phyloP scores from a whole-genome alignment of 768 basidiomycete genomes.

The Boletus pseudo-olivaceus region DNA sequence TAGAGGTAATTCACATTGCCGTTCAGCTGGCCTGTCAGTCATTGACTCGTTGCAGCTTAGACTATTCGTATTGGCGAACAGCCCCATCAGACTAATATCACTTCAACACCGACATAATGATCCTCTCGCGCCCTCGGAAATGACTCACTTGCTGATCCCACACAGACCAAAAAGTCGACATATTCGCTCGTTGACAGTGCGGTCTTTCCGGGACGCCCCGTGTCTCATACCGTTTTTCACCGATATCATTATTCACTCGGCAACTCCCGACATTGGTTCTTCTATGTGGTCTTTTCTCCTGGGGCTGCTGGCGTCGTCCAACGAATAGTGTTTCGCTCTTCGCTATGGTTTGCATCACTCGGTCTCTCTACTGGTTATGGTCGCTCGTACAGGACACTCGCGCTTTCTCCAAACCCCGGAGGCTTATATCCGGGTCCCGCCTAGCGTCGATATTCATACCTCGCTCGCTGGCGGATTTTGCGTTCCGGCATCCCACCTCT shows the following conservation, averaged over 20 bases:
- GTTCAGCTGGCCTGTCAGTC: background rate
- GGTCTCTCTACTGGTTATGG: constrained; percentile 35
- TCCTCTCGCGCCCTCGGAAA: constrained; percentile 24
- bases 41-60: constrained; percentile 28
- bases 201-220: constrained; percentile 19
- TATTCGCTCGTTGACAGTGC: constrained; percentile 7
- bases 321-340: constrained; percentile 30
- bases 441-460: constrained; percentile 45
- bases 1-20: constrained; percentile 35
- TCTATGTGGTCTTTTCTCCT: constrained; percentile 26
- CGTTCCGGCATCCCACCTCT: constrained; percentile 22
- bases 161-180: constrained; percentile 4
- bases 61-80: constrained; percentile 36
- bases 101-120: constrained; percentile 29
- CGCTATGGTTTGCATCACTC: constrained; percentile 27
- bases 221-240: constrained; percentile 27
- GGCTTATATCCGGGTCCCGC: constrained; percentile 29
- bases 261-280: constrained; percentile 32
- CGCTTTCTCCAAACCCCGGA: constrained; percentile 18
- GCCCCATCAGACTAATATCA: constrained; percentile 38
- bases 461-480: constrained; percentile 34
- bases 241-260: constrained; percentile 45
- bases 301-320: constrained; percentile 31
- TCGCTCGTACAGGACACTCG: constrained; percentile 37
- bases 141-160: constrained; percentile 21